These are phyloP conservation scores for Trametes cinnabarina DNA, from an alignment of 768 basidiomycete genomes.

Conservation along the genomic window DNA sequence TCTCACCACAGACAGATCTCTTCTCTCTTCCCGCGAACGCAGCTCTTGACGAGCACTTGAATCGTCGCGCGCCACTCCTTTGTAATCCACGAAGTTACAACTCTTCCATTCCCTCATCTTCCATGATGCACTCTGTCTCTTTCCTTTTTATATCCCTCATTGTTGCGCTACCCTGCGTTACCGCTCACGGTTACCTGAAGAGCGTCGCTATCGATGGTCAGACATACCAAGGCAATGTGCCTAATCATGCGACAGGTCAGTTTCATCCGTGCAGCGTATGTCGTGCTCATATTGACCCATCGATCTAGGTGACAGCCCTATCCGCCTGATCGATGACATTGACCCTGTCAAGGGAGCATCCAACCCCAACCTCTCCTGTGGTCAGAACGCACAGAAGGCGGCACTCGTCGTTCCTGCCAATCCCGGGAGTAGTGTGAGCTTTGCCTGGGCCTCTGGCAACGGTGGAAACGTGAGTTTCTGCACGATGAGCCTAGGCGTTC, in stretches of 20 bases:
- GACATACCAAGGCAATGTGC: constrained; percentile 40
- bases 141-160: constrained; percentile 18
- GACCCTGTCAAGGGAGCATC: constrained; percentile 52
- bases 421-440: constrained; percentile 52
- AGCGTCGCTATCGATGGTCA: constrained; percentile 43
- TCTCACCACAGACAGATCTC: background rate
- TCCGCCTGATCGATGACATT: constrained; percentile 42
- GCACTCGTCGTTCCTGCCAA: constrained; percentile 50
- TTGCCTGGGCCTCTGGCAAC: constrained; percentile 53
- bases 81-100: background rate
- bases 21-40: background rate
- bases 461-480: constrained; percentile 21
- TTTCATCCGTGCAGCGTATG: too few relatives aligned
- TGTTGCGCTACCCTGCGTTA: constrained; percentile 27
- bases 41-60: constrained; percentile 22
- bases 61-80: constrained; percentile 5
- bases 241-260: constrained; percentile 35
- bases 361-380: constrained; percentile 58
- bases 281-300: background rate
- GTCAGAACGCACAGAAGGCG: constrained; percentile 48
- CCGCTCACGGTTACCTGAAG: constrained; percentile 46
- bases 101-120: background rate
- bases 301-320: constrained; percentile 19
- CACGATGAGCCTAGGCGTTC: background rate
- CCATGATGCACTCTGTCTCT: background rate